Percentiles rank a stretch among this genome's conserved stretches.
phyloP scores from a whole-genome alignment of 2,329 filamentous ascomycete genomes.

The Zymoseptoria tritici region DNA sequence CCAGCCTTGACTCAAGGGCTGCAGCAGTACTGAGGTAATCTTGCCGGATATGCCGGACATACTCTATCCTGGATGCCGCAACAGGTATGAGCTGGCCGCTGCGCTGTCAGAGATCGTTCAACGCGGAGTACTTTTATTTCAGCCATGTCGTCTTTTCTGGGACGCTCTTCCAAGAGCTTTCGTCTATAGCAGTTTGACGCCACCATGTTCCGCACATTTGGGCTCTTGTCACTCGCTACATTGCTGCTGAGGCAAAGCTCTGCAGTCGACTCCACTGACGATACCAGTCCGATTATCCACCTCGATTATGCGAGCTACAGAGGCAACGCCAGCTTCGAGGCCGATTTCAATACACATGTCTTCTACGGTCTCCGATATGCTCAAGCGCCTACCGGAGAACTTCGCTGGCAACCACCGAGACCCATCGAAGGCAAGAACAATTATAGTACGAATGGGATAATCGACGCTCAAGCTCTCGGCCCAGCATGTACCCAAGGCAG shows the following conservation, averaged over 20 bases:
- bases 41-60: background rate
- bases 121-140: background rate
- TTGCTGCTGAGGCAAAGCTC: background rate
- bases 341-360: constrained; percentile 15
- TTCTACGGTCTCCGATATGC: constrained; percentile 22
- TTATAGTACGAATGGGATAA: constrained; percentile 12
- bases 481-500: constrained; percentile 25
- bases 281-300: constrained; percentile 8
- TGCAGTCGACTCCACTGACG: background rate
- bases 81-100: background rate
- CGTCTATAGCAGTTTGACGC: background rate
- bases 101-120: background rate
- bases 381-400: constrained; percentile 21
- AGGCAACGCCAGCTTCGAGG: constrained; percentile 11
- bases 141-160: background rate
- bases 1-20: background rate
- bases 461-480: constrained; percentile 22
- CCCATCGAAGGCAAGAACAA: constrained; percentile 22
- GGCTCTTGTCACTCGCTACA: background rate
- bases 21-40: background rate
- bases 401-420: constrained; percentile 28
- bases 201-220: background rate
- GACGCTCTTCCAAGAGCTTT: too few relatives aligned
- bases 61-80: background rate
- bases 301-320: constrained; percentile 19